Percentiles rank a stretch among this genome's conserved stretches.
Conservation (phyloP, 176 grass and related monocot genomes). For the Pontederia crassipes region DNA sequence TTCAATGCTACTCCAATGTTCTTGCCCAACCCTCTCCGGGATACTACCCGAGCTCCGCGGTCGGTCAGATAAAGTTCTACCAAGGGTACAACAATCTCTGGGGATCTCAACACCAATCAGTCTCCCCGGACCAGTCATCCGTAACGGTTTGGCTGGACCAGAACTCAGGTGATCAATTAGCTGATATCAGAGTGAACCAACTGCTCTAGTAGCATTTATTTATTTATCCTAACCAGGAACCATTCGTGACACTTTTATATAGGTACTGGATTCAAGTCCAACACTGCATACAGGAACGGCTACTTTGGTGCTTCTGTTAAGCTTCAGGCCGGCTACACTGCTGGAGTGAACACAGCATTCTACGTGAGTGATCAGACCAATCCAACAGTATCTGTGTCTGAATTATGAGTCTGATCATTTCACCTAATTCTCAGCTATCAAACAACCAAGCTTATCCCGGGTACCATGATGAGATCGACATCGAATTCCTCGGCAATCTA, state of each 20-base stretch:
- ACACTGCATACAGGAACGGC: neutral
- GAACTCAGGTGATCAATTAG: neutral
- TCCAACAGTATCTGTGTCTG: neutral
- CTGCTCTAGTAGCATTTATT: no score
- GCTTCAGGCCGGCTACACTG: slow-evolving; percentile 15
- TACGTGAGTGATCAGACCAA: slow-evolving; percentile 2
- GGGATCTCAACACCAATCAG: slow-evolving; percentile 66
- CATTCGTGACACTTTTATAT: no score
- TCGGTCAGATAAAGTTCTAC: slow-evolving; percentile 37
- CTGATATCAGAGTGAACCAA: no score
- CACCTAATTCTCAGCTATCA: neutral
- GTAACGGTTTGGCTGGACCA: slow-evolving; percentile 12
- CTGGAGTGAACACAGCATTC: slow-evolving; percentile 18
- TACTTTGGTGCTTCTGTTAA: slow-evolving; percentile 15
- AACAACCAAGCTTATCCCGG: slow-evolving; percentile 13
- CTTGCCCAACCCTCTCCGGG: slow-evolving; percentile 67
- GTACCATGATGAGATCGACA: slow-evolving; percentile 15
- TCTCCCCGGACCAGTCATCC: slow-evolving; percentile 12
- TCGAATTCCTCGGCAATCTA: slow-evolving; percentile 9
- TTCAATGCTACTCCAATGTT: neutral
- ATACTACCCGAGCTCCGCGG: slow-evolving; percentile 51
- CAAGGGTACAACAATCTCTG: slow-evolving; percentile 50
- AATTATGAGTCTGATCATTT: neutral
- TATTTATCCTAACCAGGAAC: neutral
- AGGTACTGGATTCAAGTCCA: slow-evolving; percentile 20